Evolutionary conservation across 352 stramenopile species (phyloP).

Genomic region (Pythium periplocum): DNA sequence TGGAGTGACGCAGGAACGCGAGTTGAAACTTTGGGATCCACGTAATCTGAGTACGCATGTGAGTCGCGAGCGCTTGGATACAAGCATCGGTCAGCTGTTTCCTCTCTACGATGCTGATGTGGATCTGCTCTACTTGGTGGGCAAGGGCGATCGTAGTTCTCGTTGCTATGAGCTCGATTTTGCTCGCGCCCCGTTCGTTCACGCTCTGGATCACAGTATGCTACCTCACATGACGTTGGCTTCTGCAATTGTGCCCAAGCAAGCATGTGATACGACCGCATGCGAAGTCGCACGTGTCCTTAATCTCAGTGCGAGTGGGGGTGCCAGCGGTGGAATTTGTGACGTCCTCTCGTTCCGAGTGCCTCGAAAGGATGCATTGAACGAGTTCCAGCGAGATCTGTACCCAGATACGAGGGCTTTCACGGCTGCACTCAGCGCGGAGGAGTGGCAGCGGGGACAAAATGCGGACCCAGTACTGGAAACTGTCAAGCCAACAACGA

Average conservation of each 20-base stretch:
- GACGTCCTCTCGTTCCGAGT: constrained; percentile 66
- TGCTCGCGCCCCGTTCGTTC: constrained; percentile 24
- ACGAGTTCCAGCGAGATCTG: constrained; percentile 72
- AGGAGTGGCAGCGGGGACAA: constrained; percentile 35
- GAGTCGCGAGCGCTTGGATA: constrained; percentile 57
- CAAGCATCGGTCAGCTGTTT: constrained; percentile 56
- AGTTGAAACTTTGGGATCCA: constrained; percentile 76
- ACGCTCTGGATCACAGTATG: constrained; percentile 46
- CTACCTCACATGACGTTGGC: constrained; percentile 56
- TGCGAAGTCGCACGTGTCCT: constrained; percentile 70
- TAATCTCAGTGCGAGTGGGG: constrained; percentile 33
- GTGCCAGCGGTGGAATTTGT: constrained; percentile 32
- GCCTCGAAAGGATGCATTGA: constrained; percentile 49
- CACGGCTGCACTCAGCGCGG: constrained; percentile 30
- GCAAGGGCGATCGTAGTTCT: constrained; percentile 60
- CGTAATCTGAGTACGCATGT: constrained; percentile 41
- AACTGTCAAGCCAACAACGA: constrained; percentile 20
- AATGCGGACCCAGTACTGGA: constrained; percentile 43
- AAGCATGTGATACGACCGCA: constrained; percentile 31
- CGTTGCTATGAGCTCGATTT: constrained; percentile 60
- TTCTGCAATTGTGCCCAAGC: constrained; percentile 46
- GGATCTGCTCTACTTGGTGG: constrained; percentile 63
- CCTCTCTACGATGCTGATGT: constrained; percentile 68
- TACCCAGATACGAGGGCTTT: constrained; percentile 51
- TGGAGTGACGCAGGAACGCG: constrained; percentile 59